phyloP scores from a whole-genome alignment of 176 grass and related monocot genomes.

The Luzula sylvatica region DNA sequence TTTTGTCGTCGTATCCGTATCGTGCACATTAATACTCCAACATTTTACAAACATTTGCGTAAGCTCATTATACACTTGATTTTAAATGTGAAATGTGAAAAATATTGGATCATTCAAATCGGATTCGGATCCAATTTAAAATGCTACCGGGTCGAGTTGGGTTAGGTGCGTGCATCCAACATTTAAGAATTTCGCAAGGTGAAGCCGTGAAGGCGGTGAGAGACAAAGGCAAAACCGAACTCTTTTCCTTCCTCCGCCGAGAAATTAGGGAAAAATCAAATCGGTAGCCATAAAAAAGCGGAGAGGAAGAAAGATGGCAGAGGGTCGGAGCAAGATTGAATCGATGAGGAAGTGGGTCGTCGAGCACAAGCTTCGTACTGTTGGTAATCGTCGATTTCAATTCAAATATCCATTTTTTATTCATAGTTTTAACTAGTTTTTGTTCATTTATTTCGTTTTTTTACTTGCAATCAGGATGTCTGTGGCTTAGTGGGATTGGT shows the following conservation, averaged over 20 bases:
- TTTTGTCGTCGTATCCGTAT: no score
- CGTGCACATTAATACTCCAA: no score
- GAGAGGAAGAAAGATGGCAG: conserved; percentile 42
- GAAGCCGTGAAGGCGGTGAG: neutral
- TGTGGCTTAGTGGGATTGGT: conserved; percentile 80
- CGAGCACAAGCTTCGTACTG: conserved; percentile 93
- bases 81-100: no score
- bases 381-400: conserved; percentile 36
- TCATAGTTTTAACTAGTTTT: conserved; percentile 20
- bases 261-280: conserved; percentile 1
- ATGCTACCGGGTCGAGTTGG: no score
- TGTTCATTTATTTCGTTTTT: conserved; percentile 10
- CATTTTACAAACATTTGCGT: no score
- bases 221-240: neutral
- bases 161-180: neutral
- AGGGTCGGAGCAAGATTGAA: conserved; percentile 46
- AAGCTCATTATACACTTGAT: no score
- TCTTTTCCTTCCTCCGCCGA: neutral
- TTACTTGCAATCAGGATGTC: conserved; percentile 36
- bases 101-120: no score
- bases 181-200: neutral
- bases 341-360: conserved; percentile 74
- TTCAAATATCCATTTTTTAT: conserved; percentile 4
- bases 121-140: no score
- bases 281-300: neutral